Percentiles rank a stretch among this genome's conserved stretches.
Conservation (phyloP, 139 green algal species). For the Cymbomonas tetramitiformis region DNA sequence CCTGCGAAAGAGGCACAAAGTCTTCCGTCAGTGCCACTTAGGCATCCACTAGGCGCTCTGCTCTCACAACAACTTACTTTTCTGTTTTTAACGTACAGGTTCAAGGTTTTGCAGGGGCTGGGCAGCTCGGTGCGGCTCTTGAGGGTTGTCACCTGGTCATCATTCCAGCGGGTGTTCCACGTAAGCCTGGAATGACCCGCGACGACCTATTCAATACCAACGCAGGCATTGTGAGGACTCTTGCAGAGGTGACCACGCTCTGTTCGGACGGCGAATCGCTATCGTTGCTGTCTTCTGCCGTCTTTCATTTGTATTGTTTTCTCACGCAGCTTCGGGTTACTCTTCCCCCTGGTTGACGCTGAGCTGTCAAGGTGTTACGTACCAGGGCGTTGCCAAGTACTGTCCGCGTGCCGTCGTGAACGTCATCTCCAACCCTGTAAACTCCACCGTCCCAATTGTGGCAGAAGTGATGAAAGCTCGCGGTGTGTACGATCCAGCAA, state of each 20-base stretch:
- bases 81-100: too few species aligned
- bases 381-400: too few species aligned
- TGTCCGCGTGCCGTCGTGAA: slow-evolving; percentile 37
- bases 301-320: too few species aligned
- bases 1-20: too few species aligned
- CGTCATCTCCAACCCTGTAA: slow-evolving; percentile 87
- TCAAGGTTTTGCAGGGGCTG: slow-evolving; percentile 50
- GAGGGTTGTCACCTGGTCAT: slow-evolving; percentile 74
- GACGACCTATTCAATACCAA: slow-evolving; percentile 99
- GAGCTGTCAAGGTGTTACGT: too few species aligned
- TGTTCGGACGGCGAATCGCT: too few species aligned
- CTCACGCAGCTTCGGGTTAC: too few species aligned
- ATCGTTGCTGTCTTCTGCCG: too few species aligned
- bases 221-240: slow-evolving; percentile 80
- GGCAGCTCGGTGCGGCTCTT: slow-evolving; percentile 63
- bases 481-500: slow-evolving; percentile 33
- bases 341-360: too few species aligned
- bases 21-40: too few species aligned
- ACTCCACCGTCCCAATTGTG: slow-evolving; percentile 96
- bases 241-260: slow-evolving; percentile 59
- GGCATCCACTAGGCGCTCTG: too few species aligned
- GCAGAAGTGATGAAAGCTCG: slow-evolving; percentile 65
- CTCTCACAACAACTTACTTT: too few species aligned
- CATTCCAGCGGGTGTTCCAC: slow-evolving; percentile 73
- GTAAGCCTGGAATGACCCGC: slow-evolving; percentile 96